These are phyloP conservation scores for Sisymbrium irio DNA, from an alignment of 345 rosid species.

Conservation along the genomic window DNA sequence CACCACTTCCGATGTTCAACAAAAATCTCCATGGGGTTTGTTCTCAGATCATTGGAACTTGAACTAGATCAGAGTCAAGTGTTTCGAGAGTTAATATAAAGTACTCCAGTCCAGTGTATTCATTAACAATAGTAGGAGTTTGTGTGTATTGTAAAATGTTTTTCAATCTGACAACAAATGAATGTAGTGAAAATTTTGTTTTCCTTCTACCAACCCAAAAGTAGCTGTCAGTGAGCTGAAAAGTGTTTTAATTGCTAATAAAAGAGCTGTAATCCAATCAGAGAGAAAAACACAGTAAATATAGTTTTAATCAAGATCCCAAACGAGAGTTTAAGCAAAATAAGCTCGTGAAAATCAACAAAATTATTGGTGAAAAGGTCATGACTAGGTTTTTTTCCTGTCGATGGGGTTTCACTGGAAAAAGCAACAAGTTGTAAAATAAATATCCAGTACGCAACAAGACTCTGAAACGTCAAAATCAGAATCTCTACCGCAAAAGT, in stretches of 20 bases:
- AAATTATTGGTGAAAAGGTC: constrained; percentile 17
- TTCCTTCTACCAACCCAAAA: neutral
- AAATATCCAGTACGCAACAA: constrained; percentile 41
- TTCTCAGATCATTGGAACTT: constrained; percentile 47
- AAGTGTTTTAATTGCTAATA: neutral
- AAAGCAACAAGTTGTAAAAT: constrained; percentile 33
- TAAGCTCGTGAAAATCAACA: constrained; percentile 5
- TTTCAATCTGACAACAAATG: neutral
- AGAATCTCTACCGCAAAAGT: constrained; percentile 59
- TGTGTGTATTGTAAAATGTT: neutral
- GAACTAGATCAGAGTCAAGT: constrained; percentile 34
- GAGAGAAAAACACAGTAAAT: neutral
- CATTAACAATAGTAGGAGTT: neutral
- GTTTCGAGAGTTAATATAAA: neutral
- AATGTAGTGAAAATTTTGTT: neutral
- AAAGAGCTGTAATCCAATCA: neutral
- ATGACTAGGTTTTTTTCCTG: constrained; percentile 35
- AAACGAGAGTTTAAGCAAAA: constrained; percentile 2
- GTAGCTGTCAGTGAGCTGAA: neutral
- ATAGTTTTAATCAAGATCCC: neutral
- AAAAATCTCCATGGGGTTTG: constrained; percentile 4
- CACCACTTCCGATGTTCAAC: constrained; percentile 29
- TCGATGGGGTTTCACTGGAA: constrained; percentile 15
- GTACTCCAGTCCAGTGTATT: neutral
- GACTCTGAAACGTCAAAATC: constrained; percentile 67